Base-by-base conservation (phyloP, 441 rosid genomes). In the Adansonia rubrostipa region DNA sequence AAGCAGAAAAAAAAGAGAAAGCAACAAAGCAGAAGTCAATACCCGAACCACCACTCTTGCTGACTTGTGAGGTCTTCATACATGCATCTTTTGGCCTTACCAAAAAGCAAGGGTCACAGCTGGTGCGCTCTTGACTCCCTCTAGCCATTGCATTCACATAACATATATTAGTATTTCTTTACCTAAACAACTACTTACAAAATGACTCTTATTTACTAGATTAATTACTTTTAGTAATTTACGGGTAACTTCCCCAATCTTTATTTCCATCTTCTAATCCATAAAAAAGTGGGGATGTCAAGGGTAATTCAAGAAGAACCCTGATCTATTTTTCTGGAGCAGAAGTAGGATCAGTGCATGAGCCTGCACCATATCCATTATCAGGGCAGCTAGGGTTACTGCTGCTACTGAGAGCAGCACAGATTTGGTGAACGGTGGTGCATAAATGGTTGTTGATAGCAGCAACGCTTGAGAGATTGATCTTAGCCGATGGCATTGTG, bases 71-170 rank as follows among this genome's bases (percentile, higher is more conserved):
- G 83, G 80, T 57, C 79, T 42, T 6, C 33, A 11, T 19, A 33
- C 36, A 33, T 33, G 36, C 36, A 33, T 33, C 14, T 17, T 42
- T 45, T 33, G 73, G 71, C 77, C 84, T 80, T n/a, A 80, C 84
- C 85, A 79, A 36, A 33, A 61, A 84, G 75, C 85, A 86, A 88
- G 87, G 86, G 85, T 82, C 79, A 65, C 5, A 76, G 78, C 85
- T 91, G 95, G 96, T 92, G 91, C 97, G 98, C 87, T 94, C 97
- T 94, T 94, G 96, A 94, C 98, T 94, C 83, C 89, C 83, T 77
- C 85, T 33, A 33, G 36, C 36, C 3, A 33, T 33, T 33, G 36
- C 36, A 33, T 33, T 33, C 36, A 33, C 36, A 33, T 33, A 33
- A 33, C 36, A 33, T 33, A 33, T 33, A 33, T 33, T 33, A 33